These are phyloP conservation scores for Populus tremula DNA, from an alignment of 345 rosid genomes.

Conservation along the genomic window DNA sequence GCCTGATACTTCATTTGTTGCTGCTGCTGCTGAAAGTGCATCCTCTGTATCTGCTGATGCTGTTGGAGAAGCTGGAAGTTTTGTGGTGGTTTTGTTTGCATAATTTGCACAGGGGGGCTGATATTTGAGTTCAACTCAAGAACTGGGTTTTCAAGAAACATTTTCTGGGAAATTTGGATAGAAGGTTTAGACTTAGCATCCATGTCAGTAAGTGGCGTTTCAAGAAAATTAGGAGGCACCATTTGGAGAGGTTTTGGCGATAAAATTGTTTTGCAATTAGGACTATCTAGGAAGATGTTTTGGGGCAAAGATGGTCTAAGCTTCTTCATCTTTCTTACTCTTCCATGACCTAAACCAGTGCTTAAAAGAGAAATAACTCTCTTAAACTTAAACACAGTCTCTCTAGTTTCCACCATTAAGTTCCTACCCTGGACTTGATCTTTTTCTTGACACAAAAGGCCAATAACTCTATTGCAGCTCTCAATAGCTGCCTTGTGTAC, in stretches of 20 bases:
- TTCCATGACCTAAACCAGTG: slow-evolving; percentile 43
- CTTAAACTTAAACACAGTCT: slow-evolving; percentile 50
- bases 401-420: slow-evolving; percentile 45
- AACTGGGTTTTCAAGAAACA: slow-evolving; percentile 43
- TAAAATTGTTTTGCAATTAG: slow-evolving; percentile 39
- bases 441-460: slow-evolving; percentile 42
- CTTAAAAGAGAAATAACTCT: slow-evolving; percentile 58
- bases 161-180: slow-evolving; percentile 19
- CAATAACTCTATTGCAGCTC: slow-evolving; percentile 41
- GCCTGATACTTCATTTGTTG: slow-evolving; percentile 37
- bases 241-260: slow-evolving; percentile 67
- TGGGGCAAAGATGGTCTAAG: slow-evolving; percentile 53
- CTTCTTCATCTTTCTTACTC: slow-evolving; percentile 46
- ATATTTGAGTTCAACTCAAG: slow-evolving; percentile 41
- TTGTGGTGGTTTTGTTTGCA: slow-evolving; percentile 26
- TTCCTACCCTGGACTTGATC: slow-evolving; percentile 38
- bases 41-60: slow-evolving; percentile 46
- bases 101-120: slow-evolving; percentile 35
- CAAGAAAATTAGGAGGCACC: slow-evolving; percentile 36
- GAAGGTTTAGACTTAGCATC: slow-evolving; percentile 30
- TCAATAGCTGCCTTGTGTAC: slow-evolving; percentile 24
- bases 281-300: slow-evolving; percentile 55
- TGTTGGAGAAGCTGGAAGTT: slow-evolving; percentile 46
- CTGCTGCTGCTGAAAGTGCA: slow-evolving; percentile 36
- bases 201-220: slow-evolving; percentile 23